phyloP scores from a whole-genome alignment of 441 rosid species.

The Erodium moschatum region DNA sequence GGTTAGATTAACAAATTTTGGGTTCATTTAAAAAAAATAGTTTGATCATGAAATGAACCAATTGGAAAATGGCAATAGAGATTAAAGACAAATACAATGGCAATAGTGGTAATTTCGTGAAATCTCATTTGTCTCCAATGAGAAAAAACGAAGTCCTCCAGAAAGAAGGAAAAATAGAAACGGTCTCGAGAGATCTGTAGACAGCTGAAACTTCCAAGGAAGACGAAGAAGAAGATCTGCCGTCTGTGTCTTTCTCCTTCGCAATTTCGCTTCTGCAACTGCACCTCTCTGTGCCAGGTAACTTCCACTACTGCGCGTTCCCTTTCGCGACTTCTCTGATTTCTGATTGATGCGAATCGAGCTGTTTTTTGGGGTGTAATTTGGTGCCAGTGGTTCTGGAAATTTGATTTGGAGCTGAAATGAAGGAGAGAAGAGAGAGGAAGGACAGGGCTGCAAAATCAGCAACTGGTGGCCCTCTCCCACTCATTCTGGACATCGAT shows the following conservation, averaged over 20 bases:
- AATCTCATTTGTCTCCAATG: background rate
- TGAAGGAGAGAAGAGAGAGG: conserved; percentile 37
- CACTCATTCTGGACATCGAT: conserved; percentile 76
- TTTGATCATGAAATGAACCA: too few species aligned
- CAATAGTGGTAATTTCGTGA: background rate
- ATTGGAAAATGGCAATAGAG: background rate
- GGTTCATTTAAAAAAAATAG: too few species aligned
- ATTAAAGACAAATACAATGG: background rate
- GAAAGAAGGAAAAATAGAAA: background rate
- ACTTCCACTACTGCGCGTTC: background rate
- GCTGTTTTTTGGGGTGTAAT: background rate
- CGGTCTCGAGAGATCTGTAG: conserved; percentile 8
- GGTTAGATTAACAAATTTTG: too few species aligned
- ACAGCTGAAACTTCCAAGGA: conserved; percentile 4
- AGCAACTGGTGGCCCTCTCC: conserved; percentile 50
- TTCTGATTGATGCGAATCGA: conserved; percentile 9
- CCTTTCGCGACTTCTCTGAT: background rate
- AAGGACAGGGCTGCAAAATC: conserved; percentile 42
- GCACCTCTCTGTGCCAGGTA: background rate
- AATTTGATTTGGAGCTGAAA: conserved; percentile 24
- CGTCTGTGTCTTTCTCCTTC: conserved; percentile 1
- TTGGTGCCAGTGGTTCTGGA: background rate
- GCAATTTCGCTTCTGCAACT: conserved; percentile 4
- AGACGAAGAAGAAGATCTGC: conserved; percentile 6
- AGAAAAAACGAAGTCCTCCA: background rate